Conservation (phyloP, 257 asterid species). For the Lantana camara region DNA sequence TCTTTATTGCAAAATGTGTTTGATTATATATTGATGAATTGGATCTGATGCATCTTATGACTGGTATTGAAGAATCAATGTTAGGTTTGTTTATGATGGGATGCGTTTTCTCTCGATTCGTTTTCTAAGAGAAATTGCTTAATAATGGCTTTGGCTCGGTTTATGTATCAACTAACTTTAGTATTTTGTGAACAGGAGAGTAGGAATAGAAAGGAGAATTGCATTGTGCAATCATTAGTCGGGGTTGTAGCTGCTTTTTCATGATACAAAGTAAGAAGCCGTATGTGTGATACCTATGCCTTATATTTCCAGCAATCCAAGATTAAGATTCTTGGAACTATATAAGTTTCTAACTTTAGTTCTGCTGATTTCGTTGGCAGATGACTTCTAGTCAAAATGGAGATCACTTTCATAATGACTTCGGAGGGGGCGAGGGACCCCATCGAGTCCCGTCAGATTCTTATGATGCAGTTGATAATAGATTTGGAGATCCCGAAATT, state of each 20-base stretch:
- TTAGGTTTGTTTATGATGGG: background rate
- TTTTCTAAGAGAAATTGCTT: constrained; percentile 3
- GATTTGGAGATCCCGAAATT: constrained; percentile 44
- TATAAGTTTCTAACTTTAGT: background rate
- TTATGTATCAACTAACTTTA: background rate
- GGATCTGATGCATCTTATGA: background rate
- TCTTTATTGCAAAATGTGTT: constrained; percentile 23
- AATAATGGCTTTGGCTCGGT: constrained; percentile 4
- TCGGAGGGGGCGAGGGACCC: constrained; percentile 36
- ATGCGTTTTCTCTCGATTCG: background rate
- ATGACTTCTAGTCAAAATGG: constrained; percentile 38
- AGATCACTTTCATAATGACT: constrained; percentile 23
- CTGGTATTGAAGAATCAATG: background rate
- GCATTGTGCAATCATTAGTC: background rate
- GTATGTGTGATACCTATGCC: background rate
- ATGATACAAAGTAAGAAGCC: background rate
- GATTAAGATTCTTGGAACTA: background rate
- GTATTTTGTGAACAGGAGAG: background rate
- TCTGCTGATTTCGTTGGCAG: constrained; percentile 29
- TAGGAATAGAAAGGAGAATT: background rate
- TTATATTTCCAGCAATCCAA: background rate
- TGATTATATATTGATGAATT: background rate
- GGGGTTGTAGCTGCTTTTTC: background rate
- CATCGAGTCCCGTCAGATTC: constrained; percentile 38
- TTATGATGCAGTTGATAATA: constrained; percentile 26